Conservation (phyloP, 768 basidiomycete genomes). For the Trametes meyenii region DNA sequence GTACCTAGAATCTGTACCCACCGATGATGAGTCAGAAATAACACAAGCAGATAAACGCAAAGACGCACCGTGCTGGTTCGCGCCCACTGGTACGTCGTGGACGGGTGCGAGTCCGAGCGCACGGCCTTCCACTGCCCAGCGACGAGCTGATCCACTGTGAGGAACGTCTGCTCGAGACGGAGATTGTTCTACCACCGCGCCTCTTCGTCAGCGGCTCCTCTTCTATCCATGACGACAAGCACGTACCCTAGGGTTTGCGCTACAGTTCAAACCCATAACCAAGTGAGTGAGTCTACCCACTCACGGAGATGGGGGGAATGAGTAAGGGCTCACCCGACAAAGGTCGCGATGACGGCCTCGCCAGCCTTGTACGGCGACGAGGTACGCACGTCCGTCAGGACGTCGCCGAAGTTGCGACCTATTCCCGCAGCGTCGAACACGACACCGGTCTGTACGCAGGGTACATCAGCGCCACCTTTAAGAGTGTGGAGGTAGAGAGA, state of each 20-base stretch:
- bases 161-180: constrained; percentile 70
- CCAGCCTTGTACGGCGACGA: constrained; percentile 54
- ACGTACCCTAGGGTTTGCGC: constrained; percentile 72
- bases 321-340: constrained; percentile 50
- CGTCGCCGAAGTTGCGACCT: constrained; percentile 62
- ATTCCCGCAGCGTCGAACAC: constrained; percentile 60
- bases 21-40: neutral
- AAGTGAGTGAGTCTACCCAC: too few relatives aligned
- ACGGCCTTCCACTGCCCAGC: constrained; percentile 55
- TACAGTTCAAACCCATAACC: neutral
- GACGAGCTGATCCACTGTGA: constrained; percentile 61
- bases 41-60: neutral
- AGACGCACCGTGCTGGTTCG: constrained; percentile 55
- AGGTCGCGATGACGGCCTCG: constrained; percentile 60
- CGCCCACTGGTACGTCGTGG: constrained; percentile 68
- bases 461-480: neutral
- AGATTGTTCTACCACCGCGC: constrained; percentile 64
- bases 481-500: neutral
- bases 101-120: constrained; percentile 78
- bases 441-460: constrained; percentile 52
- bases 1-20: constrained; percentile 52
- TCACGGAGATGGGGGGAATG: too few relatives aligned
- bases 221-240: neutral
- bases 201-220: neutral
- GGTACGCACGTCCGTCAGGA: constrained; percentile 55